Conservation (phyloP, 441 rosid genomes). For the Omphalea diandra region DNA sequence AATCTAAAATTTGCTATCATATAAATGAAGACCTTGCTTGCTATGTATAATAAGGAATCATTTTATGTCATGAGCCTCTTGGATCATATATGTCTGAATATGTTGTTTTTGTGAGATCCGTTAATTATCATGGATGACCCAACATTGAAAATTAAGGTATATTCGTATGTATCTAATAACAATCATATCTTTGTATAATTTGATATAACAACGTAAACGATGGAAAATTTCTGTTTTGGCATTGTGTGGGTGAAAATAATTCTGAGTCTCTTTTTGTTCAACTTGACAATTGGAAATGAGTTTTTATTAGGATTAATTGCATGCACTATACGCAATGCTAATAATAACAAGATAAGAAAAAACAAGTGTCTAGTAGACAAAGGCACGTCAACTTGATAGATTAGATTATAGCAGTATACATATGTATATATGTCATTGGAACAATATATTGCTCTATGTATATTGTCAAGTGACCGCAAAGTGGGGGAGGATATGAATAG, state of each 20-base stretch:
- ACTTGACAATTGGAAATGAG: slow-evolving; percentile 7
- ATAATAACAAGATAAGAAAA: slow-evolving; percentile 12
- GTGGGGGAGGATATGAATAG: not conserved
- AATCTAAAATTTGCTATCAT: too few species aligned
- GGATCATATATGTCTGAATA: too few species aligned
- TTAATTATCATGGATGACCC: too few species aligned
- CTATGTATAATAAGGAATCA: too few species aligned
- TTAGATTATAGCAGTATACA: slow-evolving; percentile 5
- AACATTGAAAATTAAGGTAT: too few species aligned
- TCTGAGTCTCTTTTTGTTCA: not conserved
- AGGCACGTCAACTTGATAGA: slow-evolving; percentile 5
- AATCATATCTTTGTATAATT: too few species aligned
- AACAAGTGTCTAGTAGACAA: slow-evolving; percentile 12
- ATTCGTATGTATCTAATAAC: too few species aligned
- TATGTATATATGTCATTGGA: not conserved
- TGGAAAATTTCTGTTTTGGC: too few species aligned
- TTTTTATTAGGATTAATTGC: not conserved
- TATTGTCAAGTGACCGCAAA: not conserved
- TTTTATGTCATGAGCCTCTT: too few species aligned
- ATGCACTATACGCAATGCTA: not conserved
- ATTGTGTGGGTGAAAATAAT: not conserved
- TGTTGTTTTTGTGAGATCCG: too few species aligned
- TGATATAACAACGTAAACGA: too few species aligned
- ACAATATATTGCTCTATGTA: not conserved
- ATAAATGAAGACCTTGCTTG: too few species aligned